Evolutionary conservation across 441 rosid genomes (phyloP).

Genomic region (Rhodomyrtus psidioides): DNA sequence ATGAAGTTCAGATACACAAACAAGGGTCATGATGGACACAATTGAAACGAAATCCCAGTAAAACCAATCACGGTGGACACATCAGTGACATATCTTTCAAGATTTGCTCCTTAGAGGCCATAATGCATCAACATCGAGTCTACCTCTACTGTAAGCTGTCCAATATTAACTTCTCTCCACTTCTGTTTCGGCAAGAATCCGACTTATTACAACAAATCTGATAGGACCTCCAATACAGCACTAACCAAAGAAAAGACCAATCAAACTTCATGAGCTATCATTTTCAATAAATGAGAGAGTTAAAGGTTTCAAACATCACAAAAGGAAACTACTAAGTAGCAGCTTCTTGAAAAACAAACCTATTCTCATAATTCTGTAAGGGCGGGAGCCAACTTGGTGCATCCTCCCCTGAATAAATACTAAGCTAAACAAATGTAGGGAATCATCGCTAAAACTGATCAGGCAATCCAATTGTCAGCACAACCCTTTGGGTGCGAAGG

Average conservation of each 20-base stretch:
- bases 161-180: not conserved
- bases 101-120: not conserved
- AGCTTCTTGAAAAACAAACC: not conserved
- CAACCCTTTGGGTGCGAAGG: conserved; percentile 10
- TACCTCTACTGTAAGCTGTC: not conserved
- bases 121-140: not conserved
- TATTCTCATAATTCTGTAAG: not conserved
- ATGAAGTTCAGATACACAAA: not conserved
- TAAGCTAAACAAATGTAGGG: not conserved
- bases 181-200: not conserved
- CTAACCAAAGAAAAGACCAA: not conserved
- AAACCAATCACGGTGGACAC: not conserved
- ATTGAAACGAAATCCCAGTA: rapidly evolving
- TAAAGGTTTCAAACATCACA: not conserved
- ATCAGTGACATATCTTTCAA: not conserved
- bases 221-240: not conserved
- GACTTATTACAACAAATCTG: not conserved
- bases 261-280: not conserved
- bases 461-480: not conserved
- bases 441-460: not conserved
- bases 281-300: not conserved
- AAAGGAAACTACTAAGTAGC: not conserved
- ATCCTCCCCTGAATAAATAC: not conserved
- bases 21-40: not conserved
- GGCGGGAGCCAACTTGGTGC: not conserved